Percentiles rank a stretch among this genome's conserved stretches.
phyloP scores from a whole-genome alignment of 495 filamentous ascomycete species.

The Penicillium samsonianum region DNA sequence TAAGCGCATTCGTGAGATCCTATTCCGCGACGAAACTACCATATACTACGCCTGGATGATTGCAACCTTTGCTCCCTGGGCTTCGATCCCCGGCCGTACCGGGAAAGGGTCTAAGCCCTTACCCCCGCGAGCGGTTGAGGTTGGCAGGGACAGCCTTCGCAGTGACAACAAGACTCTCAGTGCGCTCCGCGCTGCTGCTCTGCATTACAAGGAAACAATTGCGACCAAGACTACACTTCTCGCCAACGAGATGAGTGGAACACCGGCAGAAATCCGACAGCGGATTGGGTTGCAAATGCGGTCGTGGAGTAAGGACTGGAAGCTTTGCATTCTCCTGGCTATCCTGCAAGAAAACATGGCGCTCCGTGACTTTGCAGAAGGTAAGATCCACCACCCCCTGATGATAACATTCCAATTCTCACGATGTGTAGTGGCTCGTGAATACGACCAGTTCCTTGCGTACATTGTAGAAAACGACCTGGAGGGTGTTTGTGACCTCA shows the following conservation, averaged over 20 bases:
- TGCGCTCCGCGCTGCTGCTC: constrained; percentile 64
- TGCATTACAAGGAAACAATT: constrained; percentile 59
- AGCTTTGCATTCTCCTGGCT: constrained; percentile 68
- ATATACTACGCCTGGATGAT: constrained; percentile 74
- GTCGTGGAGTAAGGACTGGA: constrained; percentile 77
- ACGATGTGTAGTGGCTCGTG: constrained; percentile 32
- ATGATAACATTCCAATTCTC: constrained; percentile 11
- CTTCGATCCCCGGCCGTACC: constrained; percentile 50
- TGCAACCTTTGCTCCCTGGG: constrained; percentile 75
- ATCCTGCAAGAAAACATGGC: constrained; percentile 65
- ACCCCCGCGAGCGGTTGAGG: constrained; percentile 55
- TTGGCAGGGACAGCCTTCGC: constrained; percentile 77
- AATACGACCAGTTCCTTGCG: constrained; percentile 49
- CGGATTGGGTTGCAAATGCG: constrained; percentile 75
- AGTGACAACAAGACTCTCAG: constrained; percentile 69
- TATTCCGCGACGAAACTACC: constrained; percentile 61
- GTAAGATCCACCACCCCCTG: constrained; percentile 25
- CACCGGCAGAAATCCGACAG: constrained; percentile 46
- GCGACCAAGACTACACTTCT: constrained; percentile 53
- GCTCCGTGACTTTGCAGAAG: constrained; percentile 31
- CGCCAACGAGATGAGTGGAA: constrained; percentile 30
- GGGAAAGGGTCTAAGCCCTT: constrained; percentile 40
- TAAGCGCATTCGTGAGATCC: constrained; percentile 41
- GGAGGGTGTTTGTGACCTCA: constrained; percentile 48
- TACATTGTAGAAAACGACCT: constrained; percentile 46